Evolutionary conservation across 1,284 basidiomycete species (phyloP), one percentile per base, ranked within the genome.

Genomic region (Cryptococcus deneoformans): DNA sequence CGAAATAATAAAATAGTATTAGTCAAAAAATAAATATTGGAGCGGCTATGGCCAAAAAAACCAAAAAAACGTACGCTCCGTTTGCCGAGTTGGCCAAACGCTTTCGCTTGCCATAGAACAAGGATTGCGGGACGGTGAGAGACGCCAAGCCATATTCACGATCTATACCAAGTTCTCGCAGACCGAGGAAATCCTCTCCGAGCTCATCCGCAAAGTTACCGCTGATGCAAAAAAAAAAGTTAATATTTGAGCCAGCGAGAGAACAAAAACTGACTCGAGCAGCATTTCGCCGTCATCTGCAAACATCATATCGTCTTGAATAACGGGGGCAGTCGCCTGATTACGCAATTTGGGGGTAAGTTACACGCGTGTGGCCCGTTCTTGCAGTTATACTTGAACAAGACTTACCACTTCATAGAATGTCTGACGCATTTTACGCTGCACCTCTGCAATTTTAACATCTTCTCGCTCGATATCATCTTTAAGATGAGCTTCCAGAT

Each of bases 101-200:
- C 49, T 76, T 57, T 67, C 80, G 61, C 73, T 87, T 86, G 40
- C 88, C 86, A 67, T 86, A 87, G 71, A 93, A 84, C 38, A 97
- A 75, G 56, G 83, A 84, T 70, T 86, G 87, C 6, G 94, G 94
- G 16, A 96, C 84, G 10, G 82, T 84, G 51, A 96, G 81, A 60
- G 83, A 87, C 1, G 86, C 82, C 61, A 94, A 78, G n/a, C 91
- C 90, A 54, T 90, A 82, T 72, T 97, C 94, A 46, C 84, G 82
- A 51, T 92, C 92, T 56, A 98, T 90, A 20, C 94, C 94, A 45
- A 94, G 79, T 71, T 90, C 92, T 54, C 85, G 84, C 36, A 97
- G 82, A 16, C 93, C 94, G 38, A 98, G 85, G 77, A 93, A 96
- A 76, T 98, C 94, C 67, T 96, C 93, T 40, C 92, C 93, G 14